These are phyloP conservation scores for Lachancea fermentati DNA, from an alignment of 805 yeast genomes.

Conservation along the genomic window DNA sequence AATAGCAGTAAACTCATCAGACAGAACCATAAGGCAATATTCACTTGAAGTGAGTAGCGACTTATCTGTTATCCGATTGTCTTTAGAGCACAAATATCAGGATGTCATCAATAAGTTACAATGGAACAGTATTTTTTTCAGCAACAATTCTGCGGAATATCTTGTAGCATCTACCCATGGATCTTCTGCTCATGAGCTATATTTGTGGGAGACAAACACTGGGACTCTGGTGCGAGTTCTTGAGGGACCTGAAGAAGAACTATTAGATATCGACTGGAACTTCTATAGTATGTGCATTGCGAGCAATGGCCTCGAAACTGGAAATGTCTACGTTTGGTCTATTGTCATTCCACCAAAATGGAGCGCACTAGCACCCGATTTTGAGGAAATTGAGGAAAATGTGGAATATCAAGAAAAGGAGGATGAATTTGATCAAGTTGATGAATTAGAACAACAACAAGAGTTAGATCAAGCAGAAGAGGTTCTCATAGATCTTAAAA, in stretches of 20 bases:
- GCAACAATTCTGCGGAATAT: conserved; percentile 70
- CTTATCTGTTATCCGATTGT: conserved; percentile 40
- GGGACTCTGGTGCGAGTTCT: conserved; percentile 85
- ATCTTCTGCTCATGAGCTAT: conserved; percentile 74
- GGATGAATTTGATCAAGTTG: conserved; percentile 83
- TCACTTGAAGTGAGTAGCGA: conserved; percentile 10
- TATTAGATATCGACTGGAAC: conserved; percentile 85
- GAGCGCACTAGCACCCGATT: conserved; percentile 96
- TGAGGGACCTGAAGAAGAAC: conserved; percentile 83
- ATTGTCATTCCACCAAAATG: conserved; percentile 82
- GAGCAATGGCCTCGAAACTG: conserved; percentile 82
- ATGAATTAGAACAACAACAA: conserved; percentile 55
- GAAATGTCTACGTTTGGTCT: conserved; percentile 77
- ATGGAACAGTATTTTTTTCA: conserved; percentile 79
- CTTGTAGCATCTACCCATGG: conserved; percentile 87
- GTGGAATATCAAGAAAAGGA: conserved; percentile 82
- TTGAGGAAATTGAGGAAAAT: conserved; percentile 89
- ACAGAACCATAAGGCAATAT: conserved; percentile 63
- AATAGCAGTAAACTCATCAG: conserved; percentile 71
- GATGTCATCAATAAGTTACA: conserved; percentile 84
- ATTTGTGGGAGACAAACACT: conserved; percentile 86
- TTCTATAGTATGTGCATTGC: conserved; percentile 65
- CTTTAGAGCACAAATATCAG: conserved; percentile 75
- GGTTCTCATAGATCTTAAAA: conserved; percentile 55
- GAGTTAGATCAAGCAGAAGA: conserved; percentile 61